A percentile compares a stretch with the other conserved stretches of the same genome.
These are phyloP conservation scores for Lyophyllum atratum DNA, from an alignment of 768 basidiomycete genomes.

Conservation along the genomic window DNA sequence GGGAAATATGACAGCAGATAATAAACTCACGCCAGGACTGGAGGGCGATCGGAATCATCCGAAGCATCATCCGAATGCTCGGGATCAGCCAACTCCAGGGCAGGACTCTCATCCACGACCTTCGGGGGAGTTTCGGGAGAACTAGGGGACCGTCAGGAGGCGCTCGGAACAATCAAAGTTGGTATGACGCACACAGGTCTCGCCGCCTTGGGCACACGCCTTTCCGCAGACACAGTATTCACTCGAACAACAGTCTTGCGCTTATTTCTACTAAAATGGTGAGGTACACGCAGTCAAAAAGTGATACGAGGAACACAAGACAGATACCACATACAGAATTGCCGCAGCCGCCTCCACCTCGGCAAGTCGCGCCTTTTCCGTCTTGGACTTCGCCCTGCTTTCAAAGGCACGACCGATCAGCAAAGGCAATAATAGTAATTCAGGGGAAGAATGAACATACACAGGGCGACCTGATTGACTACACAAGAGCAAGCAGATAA, in stretches of 20 bases:
- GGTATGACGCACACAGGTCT: neutral
- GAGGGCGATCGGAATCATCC: neutral
- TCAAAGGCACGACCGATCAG: neutral
- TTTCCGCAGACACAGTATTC: neutral
- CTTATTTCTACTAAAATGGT: neutral
- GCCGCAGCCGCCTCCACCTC: neutral
- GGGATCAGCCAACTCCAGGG: neutral
- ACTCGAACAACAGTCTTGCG: neutral
- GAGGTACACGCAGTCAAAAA: neutral
- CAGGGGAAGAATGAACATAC: neutral
- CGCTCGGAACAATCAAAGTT: neutral
- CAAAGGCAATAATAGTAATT: neutral
- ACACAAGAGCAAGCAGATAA: neutral
- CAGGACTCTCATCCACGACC: neutral
- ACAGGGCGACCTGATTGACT: neutral
- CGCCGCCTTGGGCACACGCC: neutral
- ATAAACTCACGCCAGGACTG: neutral
- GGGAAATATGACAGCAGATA: neutral
- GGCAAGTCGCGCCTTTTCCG: neutral
- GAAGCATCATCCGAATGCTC: neutral
- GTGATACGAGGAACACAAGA: neutral
- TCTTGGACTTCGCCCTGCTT: neutral
- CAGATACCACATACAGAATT: neutral
- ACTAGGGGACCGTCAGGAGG: neutral
- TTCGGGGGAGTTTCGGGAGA: neutral